These are phyloP conservation scores for Isatis lusitanica DNA, from an alignment of 441 rosid species.

Conservation along the genomic window DNA sequence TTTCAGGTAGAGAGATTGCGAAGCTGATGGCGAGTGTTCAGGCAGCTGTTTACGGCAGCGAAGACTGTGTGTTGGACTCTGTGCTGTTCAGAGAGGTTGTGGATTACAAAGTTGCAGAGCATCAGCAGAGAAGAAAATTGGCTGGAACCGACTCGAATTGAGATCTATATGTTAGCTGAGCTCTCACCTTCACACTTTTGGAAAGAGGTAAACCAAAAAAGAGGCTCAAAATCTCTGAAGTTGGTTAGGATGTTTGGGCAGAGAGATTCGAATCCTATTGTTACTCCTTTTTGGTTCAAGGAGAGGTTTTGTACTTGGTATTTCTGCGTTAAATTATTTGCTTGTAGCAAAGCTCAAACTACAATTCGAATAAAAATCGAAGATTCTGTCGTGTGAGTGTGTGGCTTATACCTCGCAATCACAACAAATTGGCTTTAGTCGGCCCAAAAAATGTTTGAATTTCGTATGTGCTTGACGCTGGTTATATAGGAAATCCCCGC, in stretches of 20 bases:
- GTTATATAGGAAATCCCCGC: background rate
- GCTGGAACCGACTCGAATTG: conserved; percentile 39
- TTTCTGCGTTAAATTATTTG: background rate
- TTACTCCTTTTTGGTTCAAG: conserved; percentile 8
- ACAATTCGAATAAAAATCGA: background rate
- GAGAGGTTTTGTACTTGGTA: conserved; percentile 22
- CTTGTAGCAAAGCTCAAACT: background rate
- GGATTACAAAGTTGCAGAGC: conserved; percentile 84
- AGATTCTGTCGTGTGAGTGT: background rate
- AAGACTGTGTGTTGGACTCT: conserved; percentile 68
- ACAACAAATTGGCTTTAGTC: no score
- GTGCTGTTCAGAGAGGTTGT: conserved; percentile 77
- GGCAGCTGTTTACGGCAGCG: conserved; percentile 88
- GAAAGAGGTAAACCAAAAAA: background rate
- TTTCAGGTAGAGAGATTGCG: conserved; percentile 86
- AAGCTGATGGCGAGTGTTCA: conserved; percentile 85
- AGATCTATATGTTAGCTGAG: background rate
- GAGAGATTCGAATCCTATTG: conserved; percentile 22
- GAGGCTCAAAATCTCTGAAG: background rate
- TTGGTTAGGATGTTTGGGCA: conserved; percentile 10
- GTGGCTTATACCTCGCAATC: background rate
- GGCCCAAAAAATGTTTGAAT: no score
- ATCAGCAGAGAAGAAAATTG: conserved; percentile 70
- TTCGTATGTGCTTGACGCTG: background rate
- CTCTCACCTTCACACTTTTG: background rate